phyloP scores from a whole-genome alignment of 176 grass and related monocot genomes.

The Eleusine indica region DNA sequence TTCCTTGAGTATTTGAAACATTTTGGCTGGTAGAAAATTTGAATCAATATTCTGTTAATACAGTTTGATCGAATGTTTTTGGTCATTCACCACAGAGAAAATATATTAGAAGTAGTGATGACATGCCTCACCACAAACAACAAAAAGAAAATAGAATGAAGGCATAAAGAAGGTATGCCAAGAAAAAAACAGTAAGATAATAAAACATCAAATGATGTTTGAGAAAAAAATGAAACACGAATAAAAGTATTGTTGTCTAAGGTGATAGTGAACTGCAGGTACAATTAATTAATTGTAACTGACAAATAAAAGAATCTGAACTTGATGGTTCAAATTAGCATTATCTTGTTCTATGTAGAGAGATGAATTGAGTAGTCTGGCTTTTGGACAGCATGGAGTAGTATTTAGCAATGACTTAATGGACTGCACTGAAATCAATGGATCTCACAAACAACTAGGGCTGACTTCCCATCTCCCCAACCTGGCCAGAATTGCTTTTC shows the following conservation, averaged over 20 bases:
- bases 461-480: slow-evolving; percentile 40
- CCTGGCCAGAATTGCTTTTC: slow-evolving; percentile 17
- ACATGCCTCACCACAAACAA: neutral
- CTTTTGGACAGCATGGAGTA: neutral
- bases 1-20: neutral
- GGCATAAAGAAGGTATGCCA: neutral
- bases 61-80: neutral
- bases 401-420: slow-evolving; percentile 1
- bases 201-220: neutral
- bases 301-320: neutral
- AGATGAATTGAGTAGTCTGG: neutral
- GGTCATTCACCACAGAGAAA: neutral
- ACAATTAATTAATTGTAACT: neutral
- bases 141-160: neutral
- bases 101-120: neutral
- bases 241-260: neutral
- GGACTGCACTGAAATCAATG: slow-evolving; percentile 44
- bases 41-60: neutral
- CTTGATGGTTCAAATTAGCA: neutral
- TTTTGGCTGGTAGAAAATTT: neutral
- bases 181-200: neutral
- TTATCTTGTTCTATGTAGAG: neutral
- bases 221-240: too few relatives aligned
- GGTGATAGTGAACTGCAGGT: neutral
- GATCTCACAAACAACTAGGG: slow-evolving; percentile 53